phyloP scores from a whole-genome alignment of 163 green algal species.

The Prototheca cutis region DNA sequence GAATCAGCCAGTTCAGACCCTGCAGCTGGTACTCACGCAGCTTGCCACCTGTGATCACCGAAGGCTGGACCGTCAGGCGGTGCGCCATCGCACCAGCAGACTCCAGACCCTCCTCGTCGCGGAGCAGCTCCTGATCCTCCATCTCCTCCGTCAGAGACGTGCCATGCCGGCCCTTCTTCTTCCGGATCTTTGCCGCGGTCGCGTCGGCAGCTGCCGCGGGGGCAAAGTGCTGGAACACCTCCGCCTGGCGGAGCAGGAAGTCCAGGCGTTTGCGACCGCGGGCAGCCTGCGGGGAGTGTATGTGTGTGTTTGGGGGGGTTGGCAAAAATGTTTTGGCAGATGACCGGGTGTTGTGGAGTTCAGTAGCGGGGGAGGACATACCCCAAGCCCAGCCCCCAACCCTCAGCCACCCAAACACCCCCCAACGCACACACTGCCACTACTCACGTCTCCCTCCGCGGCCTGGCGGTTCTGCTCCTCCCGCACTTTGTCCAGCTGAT shows the following conservation, averaged over 20 bases:
- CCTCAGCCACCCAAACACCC: no score
- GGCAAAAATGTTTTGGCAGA: neutral
- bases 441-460: conserved; percentile 41
- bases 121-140: conserved; percentile 75
- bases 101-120: conserved; percentile 62
- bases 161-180: conserved; percentile 32
- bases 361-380: no score
- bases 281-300: conserved; percentile 41
- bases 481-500: conserved; percentile 73
- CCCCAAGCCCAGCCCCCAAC: no score
- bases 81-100: conserved; percentile 25
- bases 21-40: conserved; percentile 90
- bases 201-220: conserved; percentile 25
- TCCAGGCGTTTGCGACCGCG: conserved; percentile 66
- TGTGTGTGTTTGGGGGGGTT: neutral
- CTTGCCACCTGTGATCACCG: conserved; percentile 75
- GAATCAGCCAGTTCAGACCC: conserved; percentile 98
- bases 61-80: conserved; percentile 78
- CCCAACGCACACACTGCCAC: no score
- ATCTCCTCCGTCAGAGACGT: conserved; percentile 41
- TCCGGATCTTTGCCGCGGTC: conserved; percentile 46
- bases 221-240: conserved; percentile 99
- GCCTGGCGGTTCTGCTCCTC: conserved; percentile 62
- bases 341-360: neutral
- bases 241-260: conserved; percentile 92